Percentiles rank a stretch among this genome's conserved stretches.
phyloP scores from a whole-genome alignment of 1,284 basidiomycete species.

The Cryptococcus sp. region DNA sequence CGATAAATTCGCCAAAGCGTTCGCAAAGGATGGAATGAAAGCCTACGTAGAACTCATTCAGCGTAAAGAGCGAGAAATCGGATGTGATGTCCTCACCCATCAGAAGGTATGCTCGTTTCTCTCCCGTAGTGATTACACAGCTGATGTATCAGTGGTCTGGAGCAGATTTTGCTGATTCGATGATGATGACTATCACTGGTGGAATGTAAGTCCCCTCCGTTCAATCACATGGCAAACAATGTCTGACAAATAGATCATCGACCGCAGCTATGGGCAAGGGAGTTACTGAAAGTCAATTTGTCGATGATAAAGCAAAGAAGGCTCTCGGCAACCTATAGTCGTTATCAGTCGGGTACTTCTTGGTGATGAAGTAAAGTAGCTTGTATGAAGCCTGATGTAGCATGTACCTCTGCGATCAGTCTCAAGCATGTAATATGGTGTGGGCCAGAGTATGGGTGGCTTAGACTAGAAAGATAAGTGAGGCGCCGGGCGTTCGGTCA shows the following conservation, averaged over 20 bases:
- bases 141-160: slow-evolving; percentile 71
- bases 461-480: too few relatives aligned
- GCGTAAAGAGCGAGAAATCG: slow-evolving; percentile 81
- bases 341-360: neutral
- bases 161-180: slow-evolving; percentile 84
- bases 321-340: slow-evolving; percentile 22
- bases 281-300: slow-evolving; percentile 87
- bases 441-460: too few relatives aligned
- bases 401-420: too few relatives aligned
- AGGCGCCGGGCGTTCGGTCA: too few relatives aligned
- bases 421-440: too few relatives aligned
- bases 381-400: too few relatives aligned
- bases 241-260: slow-evolving; percentile 55
- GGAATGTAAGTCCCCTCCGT: slow-evolving; percentile 55
- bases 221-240: neutral
- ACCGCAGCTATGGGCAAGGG: slow-evolving; percentile 94
- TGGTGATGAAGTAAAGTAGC: too few relatives aligned
- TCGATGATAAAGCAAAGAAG: slow-evolving; percentile 17
- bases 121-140: neutral
- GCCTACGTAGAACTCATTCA: slow-evolving; percentile 58
- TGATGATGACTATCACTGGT: slow-evolving; percentile 91
- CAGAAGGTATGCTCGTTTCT: slow-evolving; percentile 46
- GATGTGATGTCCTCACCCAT: slow-evolving; percentile 76
- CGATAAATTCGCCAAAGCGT: slow-evolving; percentile 83
- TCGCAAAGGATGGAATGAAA: slow-evolving; percentile 72